Evolutionary conservation across 108 stramenopile species (phyloP).

Genomic region (Schizochytrium sp.): DNA sequence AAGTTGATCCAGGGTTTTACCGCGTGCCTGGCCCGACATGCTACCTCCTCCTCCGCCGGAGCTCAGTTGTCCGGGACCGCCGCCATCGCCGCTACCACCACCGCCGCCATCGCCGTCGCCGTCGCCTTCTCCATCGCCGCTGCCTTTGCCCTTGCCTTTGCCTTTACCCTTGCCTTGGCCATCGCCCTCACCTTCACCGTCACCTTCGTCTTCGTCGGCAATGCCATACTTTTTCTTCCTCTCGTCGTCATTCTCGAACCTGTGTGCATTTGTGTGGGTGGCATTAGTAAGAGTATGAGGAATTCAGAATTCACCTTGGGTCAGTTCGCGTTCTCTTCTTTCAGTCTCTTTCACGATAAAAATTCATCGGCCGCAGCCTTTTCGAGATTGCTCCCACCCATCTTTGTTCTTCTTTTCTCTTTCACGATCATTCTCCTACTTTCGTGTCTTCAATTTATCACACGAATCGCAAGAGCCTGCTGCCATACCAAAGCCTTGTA

Average conservation of each 20-base stretch:
- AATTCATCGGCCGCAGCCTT: no score
- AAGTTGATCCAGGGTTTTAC: not conserved
- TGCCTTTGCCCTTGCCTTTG: conserved; percentile 2
- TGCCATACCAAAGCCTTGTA: no score
- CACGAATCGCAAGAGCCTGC: no score
- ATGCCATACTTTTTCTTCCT: not conserved
- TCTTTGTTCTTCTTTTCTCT: no score
- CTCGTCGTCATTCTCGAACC: not conserved
- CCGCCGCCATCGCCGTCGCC: not conserved
- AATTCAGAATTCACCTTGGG: no score
- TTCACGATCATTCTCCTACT: no score
- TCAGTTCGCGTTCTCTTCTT: no score
- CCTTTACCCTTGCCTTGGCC: not conserved
- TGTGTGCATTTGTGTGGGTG: not conserved
- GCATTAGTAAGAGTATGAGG: no score
- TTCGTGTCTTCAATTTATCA: no score
- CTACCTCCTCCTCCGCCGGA: not conserved
- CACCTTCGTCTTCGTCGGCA: not conserved
- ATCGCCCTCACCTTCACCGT: not conserved
- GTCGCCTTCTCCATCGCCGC: not conserved
- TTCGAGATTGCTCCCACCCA: no score
- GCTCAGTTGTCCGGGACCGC: not conserved
- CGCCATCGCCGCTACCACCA: not conserved
- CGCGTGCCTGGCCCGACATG: not conserved
- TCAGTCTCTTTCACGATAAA: no score